A percentile compares a stretch with the other conserved stretches of the same genome.
Evolutionary conservation across 352 stramenopile species (phyloP).

Genomic region (Thraustochytrium sp.): DNA sequence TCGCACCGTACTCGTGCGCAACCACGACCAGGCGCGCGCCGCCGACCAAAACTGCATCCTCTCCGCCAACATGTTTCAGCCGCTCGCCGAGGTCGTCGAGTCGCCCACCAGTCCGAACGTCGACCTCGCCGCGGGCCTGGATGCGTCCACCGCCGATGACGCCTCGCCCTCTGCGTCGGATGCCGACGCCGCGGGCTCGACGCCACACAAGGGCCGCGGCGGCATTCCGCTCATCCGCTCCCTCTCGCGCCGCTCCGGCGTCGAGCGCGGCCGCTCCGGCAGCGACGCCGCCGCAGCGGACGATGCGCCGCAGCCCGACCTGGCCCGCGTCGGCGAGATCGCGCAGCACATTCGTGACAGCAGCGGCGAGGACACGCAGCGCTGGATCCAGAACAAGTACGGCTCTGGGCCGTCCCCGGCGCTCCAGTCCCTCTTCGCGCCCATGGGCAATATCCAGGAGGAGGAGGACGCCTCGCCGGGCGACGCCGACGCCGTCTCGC

Average conservation of each 20-base stretch:
- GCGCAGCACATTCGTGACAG: background rate
- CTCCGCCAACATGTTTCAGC: background rate
- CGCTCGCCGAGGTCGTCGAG: background rate
- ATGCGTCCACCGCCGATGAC: no score
- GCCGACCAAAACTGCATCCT: background rate
- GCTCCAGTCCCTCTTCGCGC: background rate
- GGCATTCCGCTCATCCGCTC: background rate
- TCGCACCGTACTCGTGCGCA: background rate
- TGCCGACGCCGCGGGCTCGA: no score
- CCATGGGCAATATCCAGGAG: background rate
- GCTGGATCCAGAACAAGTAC: slow-evolving; percentile 28
- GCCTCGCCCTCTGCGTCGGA: no score
- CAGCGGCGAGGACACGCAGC: slow-evolving; percentile 21
- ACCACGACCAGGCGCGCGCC: background rate
- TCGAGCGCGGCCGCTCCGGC: background rate
- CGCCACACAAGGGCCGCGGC: background rate
- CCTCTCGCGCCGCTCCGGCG: background rate
- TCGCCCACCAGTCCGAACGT: background rate
- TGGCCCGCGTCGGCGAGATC: background rate
- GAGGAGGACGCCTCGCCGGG: background rate
- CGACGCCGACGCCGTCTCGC: background rate
- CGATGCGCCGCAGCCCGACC: background rate
- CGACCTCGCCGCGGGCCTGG: background rate
- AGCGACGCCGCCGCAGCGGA: background rate
- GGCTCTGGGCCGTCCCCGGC: background rate